A percentile compares a stretch with the other conserved stretches of the same genome.
These are phyloP conservation scores for Backusella morwellensis DNA, from an alignment of 192 early-diverging fungal genomes.

Conservation along the genomic window DNA sequence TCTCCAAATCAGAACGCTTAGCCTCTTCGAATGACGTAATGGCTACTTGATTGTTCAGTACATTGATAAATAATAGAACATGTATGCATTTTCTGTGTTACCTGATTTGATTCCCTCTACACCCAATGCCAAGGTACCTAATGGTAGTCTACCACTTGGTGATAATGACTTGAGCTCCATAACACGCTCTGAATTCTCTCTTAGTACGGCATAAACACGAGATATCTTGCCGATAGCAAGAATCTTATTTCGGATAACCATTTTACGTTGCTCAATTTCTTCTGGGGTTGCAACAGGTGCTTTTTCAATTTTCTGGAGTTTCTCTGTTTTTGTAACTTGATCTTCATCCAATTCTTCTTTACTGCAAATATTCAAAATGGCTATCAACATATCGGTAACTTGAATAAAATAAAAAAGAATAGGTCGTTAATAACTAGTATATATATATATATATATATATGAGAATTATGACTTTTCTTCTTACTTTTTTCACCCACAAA, in stretches of 20 bases:
- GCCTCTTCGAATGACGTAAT: constrained; percentile 94
- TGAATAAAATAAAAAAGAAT: neutral
- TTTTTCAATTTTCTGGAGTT: constrained; percentile 5
- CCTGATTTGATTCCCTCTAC: constrained; percentile 89
- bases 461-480: neutral
- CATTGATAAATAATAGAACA: constrained; percentile 1
- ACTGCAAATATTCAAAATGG: constrained; percentile 92
- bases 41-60: constrained; percentile 39
- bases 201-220: constrained; percentile 83
- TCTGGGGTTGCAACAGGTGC: constrained; percentile 18
- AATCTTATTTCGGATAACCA: constrained; percentile 84
- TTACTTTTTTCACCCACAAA: constrained; percentile 99
- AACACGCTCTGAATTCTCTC: constrained; percentile 89
- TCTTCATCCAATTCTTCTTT: constrained; percentile 88
- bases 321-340: constrained; percentile 21
- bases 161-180: constrained; percentile 90
- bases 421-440: neutral
- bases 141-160: constrained; percentile 81
- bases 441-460: neutral
- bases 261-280: constrained; percentile 62
- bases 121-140: constrained; percentile 84
- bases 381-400: constrained; percentile 97
- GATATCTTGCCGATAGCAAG: constrained; percentile 91
- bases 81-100: constrained; percentile 25
- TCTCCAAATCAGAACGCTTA: constrained; percentile 84